Percentiles rank a stretch among this genome's conserved stretches.
phyloP scores from a whole-genome alignment of 2,329 filamentous ascomycete species.

The Fusarium newnesense region DNA sequence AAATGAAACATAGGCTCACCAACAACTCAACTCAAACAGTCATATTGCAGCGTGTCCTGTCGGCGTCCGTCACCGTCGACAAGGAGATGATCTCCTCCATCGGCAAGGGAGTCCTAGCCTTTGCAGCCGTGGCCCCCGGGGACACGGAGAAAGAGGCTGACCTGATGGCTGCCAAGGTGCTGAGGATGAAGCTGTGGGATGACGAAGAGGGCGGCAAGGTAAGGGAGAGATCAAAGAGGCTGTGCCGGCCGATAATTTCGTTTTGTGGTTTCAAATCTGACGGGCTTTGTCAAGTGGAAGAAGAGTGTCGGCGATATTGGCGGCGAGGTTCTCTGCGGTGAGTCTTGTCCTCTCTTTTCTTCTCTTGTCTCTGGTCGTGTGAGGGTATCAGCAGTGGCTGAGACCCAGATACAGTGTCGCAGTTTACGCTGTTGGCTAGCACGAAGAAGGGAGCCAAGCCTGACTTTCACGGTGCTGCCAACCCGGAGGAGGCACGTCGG shows the following conservation, averaged over 20 bases:
- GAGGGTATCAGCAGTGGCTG: neutral
- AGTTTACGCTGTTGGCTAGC: conserved; percentile 92
- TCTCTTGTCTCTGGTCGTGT: neutral
- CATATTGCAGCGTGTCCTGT: conserved; percentile 92
- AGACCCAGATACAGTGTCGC: conserved; percentile 76
- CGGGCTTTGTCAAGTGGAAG: conserved; percentile 77
- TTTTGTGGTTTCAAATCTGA: conserved; percentile 13
- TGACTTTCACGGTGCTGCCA: conserved; percentile 90
- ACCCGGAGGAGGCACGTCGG: conserved; percentile 78
- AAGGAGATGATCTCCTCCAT: conserved; percentile 90
- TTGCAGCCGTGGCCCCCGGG: conserved; percentile 89
- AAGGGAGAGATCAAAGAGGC: conserved; percentile 35
- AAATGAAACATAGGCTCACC: conserved; percentile 19
- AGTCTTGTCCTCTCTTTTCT: neutral
- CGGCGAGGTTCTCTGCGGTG: conserved; percentile 95
- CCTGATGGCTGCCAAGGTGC: conserved; percentile 81
- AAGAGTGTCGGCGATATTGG: conserved; percentile 85
- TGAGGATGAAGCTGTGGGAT: conserved; percentile 94
- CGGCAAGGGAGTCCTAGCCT: conserved; percentile 87
- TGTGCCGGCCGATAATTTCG: neutral
- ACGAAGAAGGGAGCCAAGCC: conserved; percentile 98
- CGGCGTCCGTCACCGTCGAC: conserved; percentile 95
- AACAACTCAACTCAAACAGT: conserved; percentile 61
- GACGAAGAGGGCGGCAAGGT: conserved; percentile 78
- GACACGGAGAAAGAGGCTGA: conserved; percentile 92